Evolutionary conservation across 1,284 basidiomycete species (phyloP).

Genomic region (Boletus sp.): DNA sequence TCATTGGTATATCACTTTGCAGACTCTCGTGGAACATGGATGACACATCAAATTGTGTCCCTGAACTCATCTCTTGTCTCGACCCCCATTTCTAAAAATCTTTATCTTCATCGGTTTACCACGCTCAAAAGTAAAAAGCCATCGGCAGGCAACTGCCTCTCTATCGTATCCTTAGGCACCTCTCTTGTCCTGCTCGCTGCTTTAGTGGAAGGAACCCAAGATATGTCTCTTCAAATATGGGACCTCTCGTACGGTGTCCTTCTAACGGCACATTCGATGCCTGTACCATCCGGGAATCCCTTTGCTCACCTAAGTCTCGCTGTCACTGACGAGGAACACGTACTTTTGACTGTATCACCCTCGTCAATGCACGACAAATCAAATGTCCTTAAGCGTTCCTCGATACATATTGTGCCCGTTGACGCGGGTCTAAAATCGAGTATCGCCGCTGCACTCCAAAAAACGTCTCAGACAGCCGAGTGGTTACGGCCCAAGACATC

Average conservation of each 20-base stretch:
- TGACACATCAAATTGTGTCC: constrained; percentile 40
- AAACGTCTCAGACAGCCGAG: constrained; percentile 41
- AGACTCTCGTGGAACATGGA: constrained; percentile 29
- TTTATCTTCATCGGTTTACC: constrained; percentile 38
- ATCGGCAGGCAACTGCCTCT: constrained; percentile 30
- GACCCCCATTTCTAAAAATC: constrained; percentile 34
- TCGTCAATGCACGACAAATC: constrained; percentile 17
- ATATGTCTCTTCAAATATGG: constrained; percentile 62
- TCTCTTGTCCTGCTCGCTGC: constrained; percentile 62
- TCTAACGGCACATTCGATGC: constrained; percentile 49
- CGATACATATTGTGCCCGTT: constrained; percentile 55
- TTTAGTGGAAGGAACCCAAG: constrained; percentile 38
- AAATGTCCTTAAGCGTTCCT: constrained; percentile 39
- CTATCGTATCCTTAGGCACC: constrained; percentile 53
- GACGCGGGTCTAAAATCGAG: constrained; percentile 49
- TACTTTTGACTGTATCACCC: constrained; percentile 52
- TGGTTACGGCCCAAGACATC: constrained; percentile 41
- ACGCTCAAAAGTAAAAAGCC: constrained; percentile 17
- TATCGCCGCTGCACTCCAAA: constrained; percentile 59
- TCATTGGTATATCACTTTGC: constrained; percentile 5
- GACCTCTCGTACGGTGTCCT: constrained; percentile 69
- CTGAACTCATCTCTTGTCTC: constrained; percentile 27
- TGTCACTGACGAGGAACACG: constrained; percentile 44
- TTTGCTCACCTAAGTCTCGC: constrained; percentile 30
- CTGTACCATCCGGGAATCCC: constrained; percentile 48